phyloP scores from a whole-genome alignment of 495 filamentous ascomycete species.

The Lichenothelia convexa region DNA sequence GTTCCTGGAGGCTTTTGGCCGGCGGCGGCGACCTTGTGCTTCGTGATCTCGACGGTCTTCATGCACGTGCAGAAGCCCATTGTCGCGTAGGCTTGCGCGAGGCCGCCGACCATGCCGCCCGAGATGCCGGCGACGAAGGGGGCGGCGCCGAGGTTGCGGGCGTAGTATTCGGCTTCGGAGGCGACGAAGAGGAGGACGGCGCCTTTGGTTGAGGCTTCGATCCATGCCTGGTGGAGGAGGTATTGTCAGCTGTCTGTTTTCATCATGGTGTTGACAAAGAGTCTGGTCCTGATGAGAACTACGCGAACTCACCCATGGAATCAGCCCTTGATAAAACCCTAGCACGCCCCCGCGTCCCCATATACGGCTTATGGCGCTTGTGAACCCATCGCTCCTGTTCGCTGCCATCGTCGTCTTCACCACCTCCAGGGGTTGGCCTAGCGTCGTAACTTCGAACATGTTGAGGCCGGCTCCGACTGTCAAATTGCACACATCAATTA shows the following conservation, averaged over 20 bases:
- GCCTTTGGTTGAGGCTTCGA: constrained; percentile 98
- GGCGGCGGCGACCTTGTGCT: constrained; percentile 74
- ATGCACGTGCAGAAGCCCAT: constrained; percentile 99
- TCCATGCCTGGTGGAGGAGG: constrained; percentile 48
- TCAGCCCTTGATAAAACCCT: constrained; percentile 98
- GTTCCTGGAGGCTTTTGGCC: constrained; percentile 77
- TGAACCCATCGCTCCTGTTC: constrained; percentile 77
- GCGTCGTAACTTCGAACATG: constrained; percentile 87
- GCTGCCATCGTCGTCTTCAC: constrained; percentile 99
- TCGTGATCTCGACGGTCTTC: constrained; percentile 99
- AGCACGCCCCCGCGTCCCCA: constrained; percentile 88
- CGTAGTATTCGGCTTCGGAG: constrained; percentile 91
- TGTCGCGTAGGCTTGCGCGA: constrained; percentile 95
- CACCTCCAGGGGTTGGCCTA: constrained; percentile 93
- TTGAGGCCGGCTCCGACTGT: constrained; percentile 85
- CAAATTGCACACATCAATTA: too few species aligned
- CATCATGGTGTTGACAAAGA: too few species aligned
- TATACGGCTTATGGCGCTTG: constrained; percentile 60
- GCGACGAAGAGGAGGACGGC: constrained; percentile 98
- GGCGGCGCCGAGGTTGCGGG: constrained; percentile 57
- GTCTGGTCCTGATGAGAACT: too few species aligned
- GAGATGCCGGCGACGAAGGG: constrained; percentile 77
- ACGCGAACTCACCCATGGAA: constrained; percentile 73
- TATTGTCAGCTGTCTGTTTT: not conserved
- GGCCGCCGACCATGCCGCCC: constrained; percentile 84